Conservation (phyloP, 2,329 filamentous ascomycete genomes). For the Colletotrichum caudatum region DNA sequence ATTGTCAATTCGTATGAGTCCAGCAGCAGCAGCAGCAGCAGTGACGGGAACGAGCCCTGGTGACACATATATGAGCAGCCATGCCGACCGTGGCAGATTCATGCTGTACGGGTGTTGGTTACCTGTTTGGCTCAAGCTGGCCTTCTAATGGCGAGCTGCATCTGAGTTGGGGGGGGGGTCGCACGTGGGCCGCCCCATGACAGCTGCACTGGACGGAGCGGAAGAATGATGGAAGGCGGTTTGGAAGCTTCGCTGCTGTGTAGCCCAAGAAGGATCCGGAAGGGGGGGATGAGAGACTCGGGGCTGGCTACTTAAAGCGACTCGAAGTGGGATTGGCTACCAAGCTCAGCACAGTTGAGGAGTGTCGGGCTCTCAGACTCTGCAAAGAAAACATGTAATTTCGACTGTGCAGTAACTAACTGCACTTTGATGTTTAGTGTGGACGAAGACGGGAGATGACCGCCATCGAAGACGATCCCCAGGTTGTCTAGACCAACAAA, state of each 20-base stretch:
- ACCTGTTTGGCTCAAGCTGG: not conserved
- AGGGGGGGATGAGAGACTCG: conserved; percentile 23
- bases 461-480: conserved; percentile 13
- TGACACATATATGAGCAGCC: conserved; percentile 7
- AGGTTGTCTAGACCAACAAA: conserved; percentile 23
- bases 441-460: not conserved
- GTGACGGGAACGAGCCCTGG: not conserved
- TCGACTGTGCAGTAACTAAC: conserved; percentile 10
- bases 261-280: conserved; percentile 26
- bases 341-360: conserved; percentile 6
- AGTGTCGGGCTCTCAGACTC: not conserved
- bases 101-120: not conserved
- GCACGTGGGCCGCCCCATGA: conserved; percentile 13
- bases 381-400: not conserved
- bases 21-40: too few relatives aligned
- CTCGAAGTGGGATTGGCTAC: conserved; percentile 9
- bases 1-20: not conserved
- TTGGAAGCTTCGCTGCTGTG: conserved; percentile 32
- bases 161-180: conserved; percentile 7
- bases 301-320: not conserved
- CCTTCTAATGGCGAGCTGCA: conserved; percentile 26
- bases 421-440: not conserved
- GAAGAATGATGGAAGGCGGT: conserved; percentile 31
- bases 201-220: conserved; percentile 21
- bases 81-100: not conserved